phyloP scores from a whole-genome alignment of 352 stramenopile species.

The Globisporangium viniferum region DNA sequence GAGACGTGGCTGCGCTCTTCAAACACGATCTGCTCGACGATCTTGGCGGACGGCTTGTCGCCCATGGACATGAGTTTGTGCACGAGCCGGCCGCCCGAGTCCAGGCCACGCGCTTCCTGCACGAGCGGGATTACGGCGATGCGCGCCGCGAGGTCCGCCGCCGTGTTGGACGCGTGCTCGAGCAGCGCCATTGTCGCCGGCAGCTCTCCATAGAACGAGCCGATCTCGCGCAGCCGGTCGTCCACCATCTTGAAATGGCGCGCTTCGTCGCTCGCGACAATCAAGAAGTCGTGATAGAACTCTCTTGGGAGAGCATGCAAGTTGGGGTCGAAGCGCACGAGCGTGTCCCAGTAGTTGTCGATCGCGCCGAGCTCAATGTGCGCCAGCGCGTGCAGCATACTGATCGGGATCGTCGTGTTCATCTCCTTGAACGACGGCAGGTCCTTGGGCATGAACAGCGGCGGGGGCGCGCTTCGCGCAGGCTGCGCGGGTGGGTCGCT shows the following conservation, averaged over 20 bases:
- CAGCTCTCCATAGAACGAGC: slow-evolving; percentile 61
- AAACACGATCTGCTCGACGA: slow-evolving; percentile 77
- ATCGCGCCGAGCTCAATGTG: slow-evolving; percentile 86
- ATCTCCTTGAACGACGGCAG: slow-evolving; percentile 73
- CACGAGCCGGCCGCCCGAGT: slow-evolving; percentile 72
- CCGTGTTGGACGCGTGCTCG: slow-evolving; percentile 73
- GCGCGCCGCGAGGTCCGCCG: slow-evolving; percentile 55
- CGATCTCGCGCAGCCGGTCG: slow-evolving; percentile 53
- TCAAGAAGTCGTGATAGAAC: slow-evolving; percentile 79
- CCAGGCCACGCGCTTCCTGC: slow-evolving; percentile 72
- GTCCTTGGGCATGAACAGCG: slow-evolving; percentile 61
- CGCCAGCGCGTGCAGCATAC: slow-evolving; percentile 80
- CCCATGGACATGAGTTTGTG: slow-evolving; percentile 71
- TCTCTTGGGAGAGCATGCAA: slow-evolving; percentile 39
- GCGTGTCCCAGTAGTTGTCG: slow-evolving; percentile 88
- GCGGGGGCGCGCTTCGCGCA: slow-evolving; percentile 37
- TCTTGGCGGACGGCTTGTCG: slow-evolving; percentile 53
- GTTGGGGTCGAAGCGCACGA: slow-evolving; percentile 72
- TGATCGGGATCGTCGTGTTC: slow-evolving; percentile 54
- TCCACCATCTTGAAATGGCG: slow-evolving; percentile 82
- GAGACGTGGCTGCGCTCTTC: slow-evolving; percentile 77
- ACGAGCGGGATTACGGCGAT: slow-evolving; percentile 81
- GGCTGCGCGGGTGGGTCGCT: slow-evolving; percentile 46
- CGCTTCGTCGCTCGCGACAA: slow-evolving; percentile 68
- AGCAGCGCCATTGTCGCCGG: slow-evolving; percentile 66